phyloP scores from a whole-genome alignment of 164 flowering plant species.

The Sextonia rubra region DNA sequence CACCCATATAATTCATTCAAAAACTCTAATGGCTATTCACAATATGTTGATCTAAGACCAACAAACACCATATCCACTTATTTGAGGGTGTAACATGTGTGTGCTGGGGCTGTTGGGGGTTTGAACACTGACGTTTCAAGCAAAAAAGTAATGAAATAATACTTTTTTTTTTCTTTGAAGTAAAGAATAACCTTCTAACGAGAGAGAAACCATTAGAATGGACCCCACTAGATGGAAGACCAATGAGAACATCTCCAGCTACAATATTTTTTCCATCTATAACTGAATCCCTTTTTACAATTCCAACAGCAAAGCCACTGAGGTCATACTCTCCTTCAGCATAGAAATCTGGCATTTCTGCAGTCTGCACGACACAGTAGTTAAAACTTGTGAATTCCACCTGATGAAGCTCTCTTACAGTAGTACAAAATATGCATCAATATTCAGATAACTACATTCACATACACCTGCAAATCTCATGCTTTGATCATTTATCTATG shows the following conservation, averaged over 20 bases:
- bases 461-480: neutral
- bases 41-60: no score
- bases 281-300: constrained; percentile 73
- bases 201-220: constrained; percentile 99
- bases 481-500: no score
- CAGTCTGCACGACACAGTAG: constrained; percentile 52
- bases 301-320: constrained; percentile 95
- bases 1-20: no score
- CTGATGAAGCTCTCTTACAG: neutral
- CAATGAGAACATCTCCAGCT: constrained; percentile 86
- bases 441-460: neutral
- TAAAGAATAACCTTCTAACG: constrained; percentile 66
- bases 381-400: neutral
- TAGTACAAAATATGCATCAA: neutral
- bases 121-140: neutral
- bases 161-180: neutral
- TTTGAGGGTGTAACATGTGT: neutral
- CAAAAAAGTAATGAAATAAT: no score
- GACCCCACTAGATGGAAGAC: constrained; percentile 94
- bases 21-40: no score
- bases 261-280: constrained; percentile 80
- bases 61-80: no score
- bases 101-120: neutral
- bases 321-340: constrained; percentile 64
- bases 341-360: constrained; percentile 33